Base-by-base conservation (phyloP, 371 early-diverging fungal genomes). In the Mortierella sp. region DNA sequence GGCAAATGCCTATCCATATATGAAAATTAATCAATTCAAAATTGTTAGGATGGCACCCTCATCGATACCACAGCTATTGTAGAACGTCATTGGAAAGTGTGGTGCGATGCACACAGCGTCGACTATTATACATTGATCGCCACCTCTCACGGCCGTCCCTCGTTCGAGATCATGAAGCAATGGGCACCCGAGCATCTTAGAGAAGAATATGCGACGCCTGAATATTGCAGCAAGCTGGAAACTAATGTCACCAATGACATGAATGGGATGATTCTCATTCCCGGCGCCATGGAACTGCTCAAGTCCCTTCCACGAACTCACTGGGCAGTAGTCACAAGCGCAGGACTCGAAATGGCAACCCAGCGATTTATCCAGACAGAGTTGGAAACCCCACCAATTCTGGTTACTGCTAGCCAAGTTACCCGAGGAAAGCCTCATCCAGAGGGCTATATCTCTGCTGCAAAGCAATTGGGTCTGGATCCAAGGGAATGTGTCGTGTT, bases 361-460 rank as follows among this genome's bases (percentile, higher is more conserved):
- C 61, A 65, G 12, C 68, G 88, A 28, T 81, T 88, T 60, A 35
- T 64, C 10, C 83, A 85, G 62, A 71, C 83, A 31, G 66, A 53
- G n/a, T 22, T 87, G 45, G 74, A 67, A 0, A 65, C 80, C 2
- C 87, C 88, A 4, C 56, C 49, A 0, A 66, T 83, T n/a, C 65
- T 87, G 49, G 74, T 87, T 28, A 83, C 86, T 2, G 84, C 83
- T 0, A 73, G 42, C 17, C 76, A 89, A 72, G 68, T 91, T 1
- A 66, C 61, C 13, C 67, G 69, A 22, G 92, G 93, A 1, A 92
- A 93, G 47, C 93, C 92, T 29, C 72, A 88, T 59, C 92, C 92
- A 10, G 92, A 92, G 64, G 89, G 92, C 0, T 93, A 91, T 51
- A 65, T 88, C 55, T 53, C 66, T 26, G 88, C 87, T 0, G 89